A percentile compares a stretch with the other conserved stretches of the same genome.
These are phyloP conservation scores for Lachnellula occidentalis DNA, from an alignment of 2,329 filamentous ascomycete genomes.

Conservation along the genomic window DNA sequence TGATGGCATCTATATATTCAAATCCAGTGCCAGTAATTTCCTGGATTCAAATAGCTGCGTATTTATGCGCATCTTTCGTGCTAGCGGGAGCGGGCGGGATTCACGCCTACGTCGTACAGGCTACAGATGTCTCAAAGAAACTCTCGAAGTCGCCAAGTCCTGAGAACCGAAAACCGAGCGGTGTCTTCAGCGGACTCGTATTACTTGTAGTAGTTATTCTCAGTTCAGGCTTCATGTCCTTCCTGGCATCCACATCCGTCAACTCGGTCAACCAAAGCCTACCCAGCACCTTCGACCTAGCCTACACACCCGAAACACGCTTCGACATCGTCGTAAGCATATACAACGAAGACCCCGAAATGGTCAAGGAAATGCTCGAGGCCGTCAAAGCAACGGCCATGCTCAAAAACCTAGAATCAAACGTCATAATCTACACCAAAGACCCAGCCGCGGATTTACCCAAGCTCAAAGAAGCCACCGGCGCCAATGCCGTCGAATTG, in stretches of 20 bases:
- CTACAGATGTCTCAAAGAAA: slow-evolving; percentile 1
- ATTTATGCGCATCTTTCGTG: slow-evolving; percentile 8
- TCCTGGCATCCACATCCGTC: slow-evolving; percentile 4
- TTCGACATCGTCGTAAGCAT: slow-evolving; percentile 28
- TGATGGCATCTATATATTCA: slow-evolving; percentile 13
- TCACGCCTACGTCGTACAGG: slow-evolving; percentile 4
- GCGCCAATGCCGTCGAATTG: slow-evolving; percentile 21
- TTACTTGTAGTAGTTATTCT: slow-evolving; percentile 7
- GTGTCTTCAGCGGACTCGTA: slow-evolving; percentile 1
- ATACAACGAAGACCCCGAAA: slow-evolving; percentile 21
- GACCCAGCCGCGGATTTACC: slow-evolving; percentile 11
- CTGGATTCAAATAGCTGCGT: slow-evolving; percentile 17
- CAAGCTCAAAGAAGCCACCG: slow-evolving; percentile 16
- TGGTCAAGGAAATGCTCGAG: slow-evolving; percentile 17
- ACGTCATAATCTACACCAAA: slow-evolving; percentile 27
- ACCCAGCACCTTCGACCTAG: slow-evolving; percentile 12
- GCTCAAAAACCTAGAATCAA: slow-evolving; percentile 14
- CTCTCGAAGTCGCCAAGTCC: not conserved
- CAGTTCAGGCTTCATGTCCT: slow-evolving; percentile 1
- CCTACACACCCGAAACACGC: slow-evolving; percentile 11
- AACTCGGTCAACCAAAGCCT: slow-evolving; percentile 3
- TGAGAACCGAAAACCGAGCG: slow-evolving; percentile 8
- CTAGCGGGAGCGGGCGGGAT: slow-evolving; percentile 11
- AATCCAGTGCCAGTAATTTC: slow-evolving; percentile 16
- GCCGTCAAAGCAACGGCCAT: slow-evolving; percentile 19